Percentiles rank a stretch among this genome's conserved stretches.
These are phyloP conservation scores for Fusarium sp. DNA, from an alignment of 2,329 filamentous ascomycete species.

Conservation along the genomic window DNA sequence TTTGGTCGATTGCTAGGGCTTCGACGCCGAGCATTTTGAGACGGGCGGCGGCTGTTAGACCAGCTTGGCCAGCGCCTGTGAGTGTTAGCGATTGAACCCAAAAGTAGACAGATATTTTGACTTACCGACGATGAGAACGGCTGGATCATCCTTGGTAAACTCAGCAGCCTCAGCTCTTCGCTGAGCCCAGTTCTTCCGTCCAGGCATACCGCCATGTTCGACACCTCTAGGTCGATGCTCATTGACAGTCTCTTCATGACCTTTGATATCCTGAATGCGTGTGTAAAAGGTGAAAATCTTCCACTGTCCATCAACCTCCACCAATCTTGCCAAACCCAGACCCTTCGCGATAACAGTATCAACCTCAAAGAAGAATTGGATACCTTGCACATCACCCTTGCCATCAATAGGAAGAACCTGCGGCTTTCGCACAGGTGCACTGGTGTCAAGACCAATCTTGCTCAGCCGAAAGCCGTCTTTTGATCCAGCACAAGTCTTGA, in stretches of 20 bases:
- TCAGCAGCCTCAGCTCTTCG: constrained; percentile 59
- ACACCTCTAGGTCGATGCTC: constrained; percentile 65
- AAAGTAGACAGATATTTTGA: rapidly evolving
- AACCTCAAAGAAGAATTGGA: constrained; percentile 67
- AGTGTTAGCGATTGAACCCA: not conserved
- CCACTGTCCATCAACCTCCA: constrained; percentile 60
- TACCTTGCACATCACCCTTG: constrained; percentile 59
- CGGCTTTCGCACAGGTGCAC: constrained; percentile 58
- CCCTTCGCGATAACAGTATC: constrained; percentile 66
- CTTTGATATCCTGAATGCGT: constrained; percentile 63
- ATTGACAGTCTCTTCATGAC: constrained; percentile 62
- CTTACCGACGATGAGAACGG: constrained; percentile 71
- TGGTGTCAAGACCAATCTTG: constrained; percentile 59
- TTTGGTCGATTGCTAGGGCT: constrained; percentile 68
- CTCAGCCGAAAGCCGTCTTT: constrained; percentile 55
- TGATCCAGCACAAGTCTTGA: constrained; percentile 48
- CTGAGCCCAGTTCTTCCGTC: constrained; percentile 70
- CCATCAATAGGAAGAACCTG: constrained; percentile 60
- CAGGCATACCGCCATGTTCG: constrained; percentile 62
- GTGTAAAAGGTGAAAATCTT: constrained; percentile 74
- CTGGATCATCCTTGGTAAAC: constrained; percentile 62
- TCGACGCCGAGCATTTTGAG: constrained; percentile 68
- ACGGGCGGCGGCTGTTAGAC: constrained; percentile 67
- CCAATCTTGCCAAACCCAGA: constrained; percentile 65
- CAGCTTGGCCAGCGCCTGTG: constrained; percentile 68